These are phyloP conservation scores for Beauveria scarabaeidicola DNA, from an alignment of 2,329 filamentous ascomycete species.

Conservation along the genomic window DNA sequence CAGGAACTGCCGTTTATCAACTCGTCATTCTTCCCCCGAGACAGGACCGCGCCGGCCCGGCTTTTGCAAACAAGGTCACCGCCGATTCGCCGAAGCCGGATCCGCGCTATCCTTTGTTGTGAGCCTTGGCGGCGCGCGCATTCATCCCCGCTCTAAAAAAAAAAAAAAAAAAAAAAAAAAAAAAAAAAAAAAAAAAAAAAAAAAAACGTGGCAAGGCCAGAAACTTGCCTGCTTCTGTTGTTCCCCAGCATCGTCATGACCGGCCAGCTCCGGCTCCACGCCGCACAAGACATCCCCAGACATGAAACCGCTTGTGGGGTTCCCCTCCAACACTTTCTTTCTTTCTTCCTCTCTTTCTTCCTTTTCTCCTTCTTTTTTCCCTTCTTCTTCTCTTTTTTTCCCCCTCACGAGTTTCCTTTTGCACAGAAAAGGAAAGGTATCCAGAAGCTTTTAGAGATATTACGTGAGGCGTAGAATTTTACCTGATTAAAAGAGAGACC, in stretches of 20 bases:
- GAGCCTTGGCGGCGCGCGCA: neutral
- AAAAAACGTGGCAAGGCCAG: neutral
- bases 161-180: too few relatives aligned
- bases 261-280: constrained; percentile 7
- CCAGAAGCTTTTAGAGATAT: neutral
- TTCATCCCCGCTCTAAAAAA: neutral
- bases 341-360: too few relatives aligned
- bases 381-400: neutral
- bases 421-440: neutral
- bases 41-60: neutral
- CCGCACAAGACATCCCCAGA: neutral
- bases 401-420: neutral
- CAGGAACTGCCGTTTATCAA: too few relatives aligned
- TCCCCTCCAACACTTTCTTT: neutral
- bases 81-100: constrained; percentile 2
- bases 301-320: neutral
- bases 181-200: too few relatives aligned
- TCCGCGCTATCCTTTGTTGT: neutral
- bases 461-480: neutral
- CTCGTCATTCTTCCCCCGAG: too few relatives aligned
- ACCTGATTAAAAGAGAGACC: neutral
- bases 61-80: neutral
- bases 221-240: neutral
- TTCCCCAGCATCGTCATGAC: neutral
- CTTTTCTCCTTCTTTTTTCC: neutral